These are phyloP conservation scores for Tympanopsis confertula DNA, from an alignment of 2,329 filamentous ascomycete genomes.

Conservation along the genomic window DNA sequence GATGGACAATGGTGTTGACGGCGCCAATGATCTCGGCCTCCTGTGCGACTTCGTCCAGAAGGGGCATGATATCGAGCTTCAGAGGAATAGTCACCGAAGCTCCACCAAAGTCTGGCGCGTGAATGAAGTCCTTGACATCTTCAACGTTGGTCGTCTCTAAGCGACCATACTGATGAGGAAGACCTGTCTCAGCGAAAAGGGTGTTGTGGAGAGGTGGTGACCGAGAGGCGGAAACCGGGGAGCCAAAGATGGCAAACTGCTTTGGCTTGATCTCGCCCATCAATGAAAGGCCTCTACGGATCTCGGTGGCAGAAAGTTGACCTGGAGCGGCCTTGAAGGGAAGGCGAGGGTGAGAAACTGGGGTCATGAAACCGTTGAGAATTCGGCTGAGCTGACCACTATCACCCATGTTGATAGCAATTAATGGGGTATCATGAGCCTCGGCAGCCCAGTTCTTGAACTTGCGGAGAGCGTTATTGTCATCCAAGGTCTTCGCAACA, in stretches of 20 bases:
- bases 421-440: slow-evolving; percentile 70
- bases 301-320: slow-evolving; percentile 81
- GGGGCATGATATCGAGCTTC: slow-evolving; percentile 74
- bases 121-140: slow-evolving; percentile 55
- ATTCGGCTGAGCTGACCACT: slow-evolving; percentile 81
- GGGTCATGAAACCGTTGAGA: slow-evolving; percentile 84
- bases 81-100: slow-evolving; percentile 92
- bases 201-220: slow-evolving; percentile 85
- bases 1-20: slow-evolving; percentile 80
- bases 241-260: slow-evolving; percentile 80
- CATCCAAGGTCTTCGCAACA: slow-evolving; percentile 60
- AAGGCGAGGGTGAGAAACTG: slow-evolving; percentile 79
- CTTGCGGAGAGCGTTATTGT: slow-evolving; percentile 73
- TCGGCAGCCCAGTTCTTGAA: slow-evolving; percentile 70
- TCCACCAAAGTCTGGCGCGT: slow-evolving; percentile 68
- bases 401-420: slow-evolving; percentile 90
- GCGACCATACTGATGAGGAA: slow-evolving; percentile 72
- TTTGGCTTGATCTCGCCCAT: slow-evolving; percentile 67
- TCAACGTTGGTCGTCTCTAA: slow-evolving; percentile 60
- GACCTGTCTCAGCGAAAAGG: slow-evolving; percentile 63
- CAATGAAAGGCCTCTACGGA: slow-evolving; percentile 65
- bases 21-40: slow-evolving; percentile 78
- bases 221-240: slow-evolving; percentile 68
- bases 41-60: slow-evolving; percentile 69
- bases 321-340: slow-evolving; percentile 89